phyloP scores from a whole-genome alignment of 768 basidiomycete genomes.

The Termitomyces sp. region DNA sequence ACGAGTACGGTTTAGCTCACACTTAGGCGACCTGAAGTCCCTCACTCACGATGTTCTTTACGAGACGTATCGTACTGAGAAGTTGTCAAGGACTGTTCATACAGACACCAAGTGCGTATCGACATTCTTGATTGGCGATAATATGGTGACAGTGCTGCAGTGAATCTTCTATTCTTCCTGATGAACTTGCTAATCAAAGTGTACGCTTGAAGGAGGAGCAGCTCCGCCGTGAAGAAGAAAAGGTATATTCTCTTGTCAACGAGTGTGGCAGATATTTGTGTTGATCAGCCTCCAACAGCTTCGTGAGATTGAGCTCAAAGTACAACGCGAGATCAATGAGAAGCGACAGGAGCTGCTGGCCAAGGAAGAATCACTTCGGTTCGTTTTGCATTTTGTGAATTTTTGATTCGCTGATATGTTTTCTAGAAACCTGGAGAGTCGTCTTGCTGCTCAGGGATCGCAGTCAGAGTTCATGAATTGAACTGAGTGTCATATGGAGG shows the following conservation, averaged over 20 bases:
- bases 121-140: not conserved
- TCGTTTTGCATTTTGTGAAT: not conserved
- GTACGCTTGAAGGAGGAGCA: slow-evolving; percentile 99
- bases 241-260: slow-evolving; percentile 37
- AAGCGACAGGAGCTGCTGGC: slow-evolving; percentile 95
- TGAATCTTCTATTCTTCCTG: slow-evolving; percentile 88
- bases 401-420: slow-evolving; percentile 1
- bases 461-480: slow-evolving; percentile 74
- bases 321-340: slow-evolving; percentile 96
- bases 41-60: slow-evolving; percentile 92
- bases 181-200: slow-evolving; percentile 94
- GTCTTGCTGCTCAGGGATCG: slow-evolving; percentile 84
- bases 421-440: slow-evolving; percentile 80
- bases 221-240: slow-evolving; percentile 94
- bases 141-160: slow-evolving; percentile 30
- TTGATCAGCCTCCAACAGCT: slow-evolving; percentile 40
- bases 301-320: slow-evolving; percentile 96
- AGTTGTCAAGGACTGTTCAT: slow-evolving; percentile 80
- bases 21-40: slow-evolving; percentile 91
- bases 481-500: slow-evolving; percentile 16
- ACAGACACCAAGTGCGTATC: slow-evolving; percentile 63
- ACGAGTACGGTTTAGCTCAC: slow-evolving; percentile 53
- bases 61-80: slow-evolving; percentile 97
- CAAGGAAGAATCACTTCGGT: slow-evolving; percentile 93
- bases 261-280: slow-evolving; percentile 5